Base-by-base conservation (phyloP, 257 asterid genomes). In the Linderniella brevidens region DNA sequence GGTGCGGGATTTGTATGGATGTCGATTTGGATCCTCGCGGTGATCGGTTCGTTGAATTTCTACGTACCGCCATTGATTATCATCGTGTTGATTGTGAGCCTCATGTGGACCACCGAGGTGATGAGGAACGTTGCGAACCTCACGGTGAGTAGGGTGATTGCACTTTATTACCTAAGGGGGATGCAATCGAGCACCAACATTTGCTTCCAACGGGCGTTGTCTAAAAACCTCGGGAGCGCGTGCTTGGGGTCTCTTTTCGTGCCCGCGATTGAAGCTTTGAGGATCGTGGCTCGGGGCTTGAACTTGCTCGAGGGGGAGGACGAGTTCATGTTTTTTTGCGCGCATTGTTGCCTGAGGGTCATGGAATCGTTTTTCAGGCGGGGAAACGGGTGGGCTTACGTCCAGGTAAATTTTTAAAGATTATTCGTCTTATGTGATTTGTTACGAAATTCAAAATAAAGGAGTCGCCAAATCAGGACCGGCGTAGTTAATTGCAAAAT, bases 341-440 rank as follows among this genome's bases (percentile, higher is more conserved):
- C 98, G 15, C 93, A 71, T 59, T 90, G 98, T 57, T 86, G 96
- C 41, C 93, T 90, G 19, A 73, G 60, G 53, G 74, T 81, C 56
- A 80, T 90, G 98, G 76, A 85, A 19, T 78, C 96, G 18, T 66
- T 90, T 65, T 90, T 90, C 64, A 71, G 67, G 41, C 52, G 87
- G 1, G 98, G 96, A 54, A 90, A 90, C 50, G 93, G 98, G 8
- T 90, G 98, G 98, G 98, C 98, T 41, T 90, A 84, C 67, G 96
- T 90, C 57, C 98, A 88, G 78, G 98, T 64, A 50, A 49, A 7
- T 41, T 41, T 41, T 44, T 13, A 2, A 44, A 13, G 17, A 4
- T 9, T 44, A 9, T 25, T n/a, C n/a, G 32, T 25, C 6, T 25
- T 25, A 6, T 25, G 4, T 3, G 6, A 3, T 3, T 25, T 25